These are phyloP conservation scores for Penicillium vulpinum DNA, from an alignment of 2,329 filamentous ascomycete genomes.

Conservation along the genomic window DNA sequence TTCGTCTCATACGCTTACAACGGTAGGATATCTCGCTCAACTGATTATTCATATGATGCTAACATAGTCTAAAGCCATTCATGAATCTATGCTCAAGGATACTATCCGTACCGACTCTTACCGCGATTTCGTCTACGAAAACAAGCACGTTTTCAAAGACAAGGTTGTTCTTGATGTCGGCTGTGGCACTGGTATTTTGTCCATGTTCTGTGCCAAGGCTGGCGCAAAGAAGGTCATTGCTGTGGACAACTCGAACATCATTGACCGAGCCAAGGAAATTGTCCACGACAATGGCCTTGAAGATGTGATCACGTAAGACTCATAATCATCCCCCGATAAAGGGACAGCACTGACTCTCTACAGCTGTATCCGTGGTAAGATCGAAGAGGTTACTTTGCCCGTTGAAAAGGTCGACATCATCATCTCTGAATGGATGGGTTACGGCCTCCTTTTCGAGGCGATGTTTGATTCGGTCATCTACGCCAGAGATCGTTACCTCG, in stretches of 20 bases:
- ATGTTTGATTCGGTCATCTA: slow-evolving; percentile 93
- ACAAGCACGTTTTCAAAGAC: slow-evolving; percentile 81
- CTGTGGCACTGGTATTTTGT: slow-evolving; percentile 81
- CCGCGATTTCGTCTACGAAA: slow-evolving; percentile 89
- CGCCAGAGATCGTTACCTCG: slow-evolving; percentile 83
- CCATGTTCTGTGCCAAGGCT: slow-evolving; percentile 91
- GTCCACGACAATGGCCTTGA: slow-evolving; percentile 77
- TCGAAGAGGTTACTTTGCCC: slow-evolving; percentile 80
- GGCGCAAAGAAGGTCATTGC: slow-evolving; percentile 84
- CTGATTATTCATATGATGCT: slow-evolving; percentile 1
- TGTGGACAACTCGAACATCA: slow-evolving; percentile 89
- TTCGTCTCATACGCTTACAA: slow-evolving; percentile 67
- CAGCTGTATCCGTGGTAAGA: slow-evolving; percentile 73
- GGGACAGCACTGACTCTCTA: slow-evolving; percentile 9
- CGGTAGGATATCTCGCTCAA: slow-evolving; percentile 50
- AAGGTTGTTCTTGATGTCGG: slow-evolving; percentile 91
- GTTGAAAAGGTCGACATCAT: slow-evolving; percentile 87
- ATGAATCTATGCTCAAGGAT: slow-evolving; percentile 95
- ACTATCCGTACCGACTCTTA: slow-evolving; percentile 85
- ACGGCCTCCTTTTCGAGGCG: slow-evolving; percentile 85
- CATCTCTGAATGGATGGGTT: slow-evolving; percentile 98
- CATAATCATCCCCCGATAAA: too few species aligned
- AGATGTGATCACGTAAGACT: slow-evolving; percentile 64
- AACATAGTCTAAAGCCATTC: slow-evolving; percentile 64
- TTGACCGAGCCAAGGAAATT: slow-evolving; percentile 81